Conservation (phyloP, 1,284 basidiomycete genomes). For the Apiotrichum sp. region DNA sequence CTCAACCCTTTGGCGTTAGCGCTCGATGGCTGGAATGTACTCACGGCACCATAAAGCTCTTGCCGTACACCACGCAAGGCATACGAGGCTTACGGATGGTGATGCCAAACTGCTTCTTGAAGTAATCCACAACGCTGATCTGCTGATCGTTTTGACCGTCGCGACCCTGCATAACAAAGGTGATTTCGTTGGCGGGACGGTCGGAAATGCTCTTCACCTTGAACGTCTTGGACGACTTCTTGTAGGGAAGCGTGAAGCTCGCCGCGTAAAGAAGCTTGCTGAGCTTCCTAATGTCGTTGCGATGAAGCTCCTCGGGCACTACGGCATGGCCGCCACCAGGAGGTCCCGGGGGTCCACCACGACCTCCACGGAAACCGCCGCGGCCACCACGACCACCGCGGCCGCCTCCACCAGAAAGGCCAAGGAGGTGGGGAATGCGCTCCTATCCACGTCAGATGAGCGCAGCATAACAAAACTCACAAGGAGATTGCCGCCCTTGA, state of each 20-base stretch:
- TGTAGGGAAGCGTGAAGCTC: slow-evolving; percentile 36
- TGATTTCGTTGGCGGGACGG: slow-evolving; percentile 32
- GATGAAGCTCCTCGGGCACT: slow-evolving; percentile 24
- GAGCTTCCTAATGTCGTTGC: slow-evolving; percentile 29
- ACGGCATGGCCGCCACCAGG: slow-evolving; percentile 11
- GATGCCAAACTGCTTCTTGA: slow-evolving; percentile 39
- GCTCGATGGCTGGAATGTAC: slow-evolving; percentile 5
- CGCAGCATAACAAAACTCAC: slow-evolving; percentile 18
- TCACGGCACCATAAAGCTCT: slow-evolving; percentile 44
- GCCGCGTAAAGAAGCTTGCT: slow-evolving; percentile 34
- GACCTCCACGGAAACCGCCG: slow-evolving; percentile 24
- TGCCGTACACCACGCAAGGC: slow-evolving; percentile 42
- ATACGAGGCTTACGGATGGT: slow-evolving; percentile 37
- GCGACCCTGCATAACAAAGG: slow-evolving; percentile 33
- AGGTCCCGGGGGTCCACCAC: slow-evolving; percentile 21
- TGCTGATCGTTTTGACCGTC: slow-evolving; percentile 35
- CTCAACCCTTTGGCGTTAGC: slow-evolving; percentile 31
- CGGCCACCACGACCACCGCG: slow-evolving; percentile 25
- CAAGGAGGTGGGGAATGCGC: slow-evolving; percentile 31
- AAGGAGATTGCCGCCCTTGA: slow-evolving; percentile 35
- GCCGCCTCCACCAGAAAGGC: slow-evolving; percentile 25
- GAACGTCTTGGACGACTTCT: slow-evolving; percentile 27
- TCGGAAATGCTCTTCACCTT: slow-evolving; percentile 31
- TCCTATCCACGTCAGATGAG: slow-evolving; percentile 16
- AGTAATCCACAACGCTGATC: slow-evolving; percentile 41